Conservation (phyloP, 768 basidiomycete species). For the Pluteus cervinus region DNA sequence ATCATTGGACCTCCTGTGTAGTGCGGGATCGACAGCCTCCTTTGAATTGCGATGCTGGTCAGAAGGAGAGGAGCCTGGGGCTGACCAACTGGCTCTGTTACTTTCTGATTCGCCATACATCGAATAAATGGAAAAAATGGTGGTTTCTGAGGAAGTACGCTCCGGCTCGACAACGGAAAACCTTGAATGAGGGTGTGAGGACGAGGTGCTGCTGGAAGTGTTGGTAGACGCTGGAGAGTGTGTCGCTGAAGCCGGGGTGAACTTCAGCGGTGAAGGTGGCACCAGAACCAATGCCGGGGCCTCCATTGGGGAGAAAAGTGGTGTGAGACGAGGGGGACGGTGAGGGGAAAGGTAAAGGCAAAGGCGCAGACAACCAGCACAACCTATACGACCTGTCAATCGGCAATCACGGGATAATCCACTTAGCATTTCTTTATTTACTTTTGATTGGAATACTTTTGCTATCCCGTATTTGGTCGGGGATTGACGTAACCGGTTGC, state of each 20-base stretch:
- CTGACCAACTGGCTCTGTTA: conserved; percentile 39
- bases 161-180: conserved; percentile 33
- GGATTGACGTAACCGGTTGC: too few relatives aligned
- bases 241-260: conserved; percentile 6
- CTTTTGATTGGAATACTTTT: too few relatives aligned
- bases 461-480: too few relatives aligned
- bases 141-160: conserved; percentile 62
- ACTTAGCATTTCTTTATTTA: too few relatives aligned
- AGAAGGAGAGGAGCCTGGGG: conserved; percentile 12
- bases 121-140: conserved; percentile 80
- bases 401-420: too few relatives aligned
- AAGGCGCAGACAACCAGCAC: background rate
- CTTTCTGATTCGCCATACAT: conserved; percentile 66
- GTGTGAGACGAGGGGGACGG: conserved; percentile 4
- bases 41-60: conserved; percentile 28
- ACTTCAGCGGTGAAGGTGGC: conserved; percentile 24
- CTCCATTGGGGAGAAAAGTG: conserved; percentile 26
- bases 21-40: too few relatives aligned
- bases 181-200: conserved; percentile 26
- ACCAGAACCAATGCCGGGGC: conserved; percentile 32
- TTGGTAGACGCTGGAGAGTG: conserved; percentile 20
- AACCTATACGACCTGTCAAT: too few relatives aligned
- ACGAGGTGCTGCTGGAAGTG: conserved; percentile 22
- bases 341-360: conserved; percentile 4
- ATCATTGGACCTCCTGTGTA: too few relatives aligned